Base-by-base conservation (phyloP, 1,284 basidiomycete genomes). In the Cronartium ribicola region DNA sequence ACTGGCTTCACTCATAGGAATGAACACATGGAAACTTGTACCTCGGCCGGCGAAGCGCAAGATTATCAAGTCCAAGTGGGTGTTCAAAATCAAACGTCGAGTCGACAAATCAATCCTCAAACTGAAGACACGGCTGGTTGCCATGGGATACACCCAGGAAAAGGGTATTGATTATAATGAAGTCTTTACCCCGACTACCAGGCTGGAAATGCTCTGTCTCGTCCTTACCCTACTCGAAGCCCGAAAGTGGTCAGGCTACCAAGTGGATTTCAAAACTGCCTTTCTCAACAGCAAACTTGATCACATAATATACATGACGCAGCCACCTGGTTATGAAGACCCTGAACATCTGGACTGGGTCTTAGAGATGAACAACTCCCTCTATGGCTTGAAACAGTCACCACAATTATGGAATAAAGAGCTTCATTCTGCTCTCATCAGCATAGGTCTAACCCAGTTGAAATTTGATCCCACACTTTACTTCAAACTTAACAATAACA, bases 61-160 rank as follows among this genome's bases (percentile, higher is more conserved):
- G 5, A 55, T 67, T 20, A 67, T 67, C 6, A 59, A 67, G 22
- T 37, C 29, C 3, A 57, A 67, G 22, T 67, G 66, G 66, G 48
- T 67, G 5, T 67, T 67, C 13, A 67, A 57, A 51, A 39, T 37
- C 1, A 67, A 67, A 41, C 55, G 39, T 14, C 14, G 8, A 0
- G 13, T 41, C 6, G 39, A 68, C 44, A 14, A 20, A 4, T 60
- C 67, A 6, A 20, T 68, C 7, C 8, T 22, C 3, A 67, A 67
- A 20, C 7, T 55, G 4, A 67, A 67, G 22, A 48, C 46, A 46
- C 10, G 66, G 1, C 36, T 57, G 3, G 66, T 67, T 8, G 64
- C 64, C 13, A 66, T 44, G 44, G 65, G 65, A 14, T 66, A 44
- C 29, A 46, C 65, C 44, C 51, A 68, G 29, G 29, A 57, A 5